Evolutionary conservation across 257 asterid species (phyloP).

Genomic region (Galeopsis tetrahit): DNA sequence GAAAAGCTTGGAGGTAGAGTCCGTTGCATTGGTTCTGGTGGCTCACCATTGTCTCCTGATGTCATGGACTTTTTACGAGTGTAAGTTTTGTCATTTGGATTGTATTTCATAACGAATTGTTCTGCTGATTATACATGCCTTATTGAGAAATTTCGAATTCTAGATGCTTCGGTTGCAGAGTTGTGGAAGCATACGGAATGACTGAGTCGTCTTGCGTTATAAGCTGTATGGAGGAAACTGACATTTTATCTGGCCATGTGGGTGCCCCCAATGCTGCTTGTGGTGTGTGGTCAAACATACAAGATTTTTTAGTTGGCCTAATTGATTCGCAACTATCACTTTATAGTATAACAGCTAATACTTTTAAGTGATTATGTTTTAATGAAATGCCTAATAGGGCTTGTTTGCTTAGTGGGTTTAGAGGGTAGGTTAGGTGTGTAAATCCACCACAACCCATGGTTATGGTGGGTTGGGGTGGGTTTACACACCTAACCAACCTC

Average conservation of each 20-base stretch:
- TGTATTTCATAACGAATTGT: constrained; percentile 1
- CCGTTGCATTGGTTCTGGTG: constrained; percentile 77
- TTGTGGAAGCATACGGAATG: constrained; percentile 83
- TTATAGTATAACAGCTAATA: too few species aligned
- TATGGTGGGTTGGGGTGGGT: too few species aligned
- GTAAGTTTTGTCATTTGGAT: constrained; percentile 44
- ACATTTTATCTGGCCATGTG: constrained; percentile 72
- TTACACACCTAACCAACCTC: too few species aligned
- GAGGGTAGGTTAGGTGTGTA: too few species aligned
- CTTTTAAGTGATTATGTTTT: too few species aligned
- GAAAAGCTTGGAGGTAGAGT: constrained; percentile 79
- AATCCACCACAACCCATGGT: too few species aligned
- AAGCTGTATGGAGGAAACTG: constrained; percentile 64
- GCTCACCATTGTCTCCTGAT: constrained; percentile 83
- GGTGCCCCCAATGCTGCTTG: constrained; percentile 78
- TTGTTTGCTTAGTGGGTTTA: too few species aligned
- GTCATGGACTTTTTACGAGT: constrained; percentile 77
- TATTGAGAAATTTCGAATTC: not conserved
- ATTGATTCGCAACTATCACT: too few species aligned
- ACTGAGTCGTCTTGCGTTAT: constrained; percentile 79
- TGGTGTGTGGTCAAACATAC: constrained; percentile 58
- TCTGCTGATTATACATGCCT: not conserved
- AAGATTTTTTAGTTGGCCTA: too few species aligned
- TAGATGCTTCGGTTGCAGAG: constrained; percentile 79
- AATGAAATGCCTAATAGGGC: too few species aligned